Percentiles rank a stretch among this genome's conserved stretches.
Conservation (phyloP, 1,284 basidiomycete genomes). For the Apiotrichum sp. region DNA sequence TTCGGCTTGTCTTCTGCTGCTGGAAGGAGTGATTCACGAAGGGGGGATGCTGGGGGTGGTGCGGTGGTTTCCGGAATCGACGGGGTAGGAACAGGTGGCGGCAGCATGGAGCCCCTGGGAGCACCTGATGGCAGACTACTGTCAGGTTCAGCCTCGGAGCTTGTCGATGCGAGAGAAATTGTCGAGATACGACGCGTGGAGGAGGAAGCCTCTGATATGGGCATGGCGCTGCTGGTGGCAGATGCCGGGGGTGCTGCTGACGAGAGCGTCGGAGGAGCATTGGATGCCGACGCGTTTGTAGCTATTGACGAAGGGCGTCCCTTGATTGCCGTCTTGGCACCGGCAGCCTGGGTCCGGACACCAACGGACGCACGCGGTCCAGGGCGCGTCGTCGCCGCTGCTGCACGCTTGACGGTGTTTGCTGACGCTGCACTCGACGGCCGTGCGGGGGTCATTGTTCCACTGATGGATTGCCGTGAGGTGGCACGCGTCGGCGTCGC, state of each 20-base stretch:
- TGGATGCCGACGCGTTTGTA: background rate
- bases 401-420: slow-evolving; percentile 1
- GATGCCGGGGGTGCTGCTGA: background rate
- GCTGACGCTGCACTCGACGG: background rate
- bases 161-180: background rate
- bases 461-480: background rate
- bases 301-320: background rate
- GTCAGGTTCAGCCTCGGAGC: background rate
- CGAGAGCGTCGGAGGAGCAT: background rate
- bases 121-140: background rate
- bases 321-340: background rate
- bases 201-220: background rate
- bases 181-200: background rate
- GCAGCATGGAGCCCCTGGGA: background rate
- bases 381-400: background rate
- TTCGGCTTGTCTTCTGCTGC: background rate
- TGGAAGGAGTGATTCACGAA: background rate
- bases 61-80: too few species aligned
- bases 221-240: background rate
- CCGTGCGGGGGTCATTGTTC: background rate
- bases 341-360: background rate
- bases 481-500: background rate
- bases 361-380: background rate
- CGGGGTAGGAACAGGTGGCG: background rate
- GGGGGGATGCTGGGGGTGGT: background rate